These are phyloP conservation scores for Metarhizium album DNA, from an alignment of 2,329 filamentous ascomycete genomes.

Conservation along the genomic window DNA sequence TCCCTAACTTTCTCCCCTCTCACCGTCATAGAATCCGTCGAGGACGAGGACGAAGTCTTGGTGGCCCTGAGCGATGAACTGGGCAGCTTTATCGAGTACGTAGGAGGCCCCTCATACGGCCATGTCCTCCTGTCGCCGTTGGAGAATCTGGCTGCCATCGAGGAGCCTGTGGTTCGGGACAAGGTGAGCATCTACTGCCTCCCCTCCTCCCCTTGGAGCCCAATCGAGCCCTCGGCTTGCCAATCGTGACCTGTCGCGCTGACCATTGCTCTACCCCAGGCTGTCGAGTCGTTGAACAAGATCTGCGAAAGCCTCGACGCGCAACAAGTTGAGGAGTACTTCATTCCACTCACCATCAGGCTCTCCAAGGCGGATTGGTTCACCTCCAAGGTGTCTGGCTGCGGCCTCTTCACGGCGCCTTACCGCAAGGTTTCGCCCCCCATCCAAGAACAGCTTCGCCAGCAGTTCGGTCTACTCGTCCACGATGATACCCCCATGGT, in stretches of 20 bases:
- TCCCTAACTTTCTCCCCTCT: not conserved
- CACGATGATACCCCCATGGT: slow-evolving; percentile 99
- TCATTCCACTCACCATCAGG: slow-evolving; percentile 89
- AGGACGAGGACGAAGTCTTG: slow-evolving; percentile 97
- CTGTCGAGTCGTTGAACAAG: slow-evolving; percentile 98
- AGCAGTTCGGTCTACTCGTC: slow-evolving; percentile 86
- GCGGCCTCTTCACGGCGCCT: slow-evolving; percentile 85
- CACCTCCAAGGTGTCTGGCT: slow-evolving; percentile 97
- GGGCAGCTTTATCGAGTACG: slow-evolving; percentile 93
- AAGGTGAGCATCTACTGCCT: slow-evolving; percentile 53
- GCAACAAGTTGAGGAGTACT: slow-evolving; percentile 91
- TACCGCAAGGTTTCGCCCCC: slow-evolving; percentile 82
- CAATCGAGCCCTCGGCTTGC: not conserved
- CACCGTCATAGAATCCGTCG: slow-evolving; percentile 69
- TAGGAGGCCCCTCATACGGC: slow-evolving; percentile 84
- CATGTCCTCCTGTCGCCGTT: slow-evolving; percentile 94
- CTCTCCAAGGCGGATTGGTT: slow-evolving; percentile 99
- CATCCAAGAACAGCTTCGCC: slow-evolving; percentile 83
- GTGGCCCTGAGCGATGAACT: slow-evolving; percentile 96
- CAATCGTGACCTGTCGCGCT: slow-evolving; percentile 1
- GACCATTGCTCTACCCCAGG: slow-evolving; percentile 40
- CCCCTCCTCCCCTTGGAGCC: not conserved
- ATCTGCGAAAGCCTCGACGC: slow-evolving; percentile 88
- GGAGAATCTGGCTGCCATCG: slow-evolving; percentile 96
- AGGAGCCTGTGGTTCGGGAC: slow-evolving; percentile 93